phyloP scores from a whole-genome alignment of 2,329 filamentous ascomycete genomes.

The Fusarium newnesense region DNA sequence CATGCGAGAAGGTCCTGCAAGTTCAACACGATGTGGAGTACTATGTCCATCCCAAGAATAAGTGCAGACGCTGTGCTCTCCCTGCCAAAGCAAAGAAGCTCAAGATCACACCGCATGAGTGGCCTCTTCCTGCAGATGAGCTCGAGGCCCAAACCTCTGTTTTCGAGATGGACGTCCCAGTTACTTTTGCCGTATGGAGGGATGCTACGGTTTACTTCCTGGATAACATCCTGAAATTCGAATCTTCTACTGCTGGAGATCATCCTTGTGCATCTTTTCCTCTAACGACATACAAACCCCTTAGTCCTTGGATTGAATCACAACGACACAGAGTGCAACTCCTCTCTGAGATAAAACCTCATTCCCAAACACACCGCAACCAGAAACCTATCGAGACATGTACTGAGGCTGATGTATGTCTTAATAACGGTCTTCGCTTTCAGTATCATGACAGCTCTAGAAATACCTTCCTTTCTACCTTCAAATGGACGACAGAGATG shows the following conservation, averaged over 20 bases:
- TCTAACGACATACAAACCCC: conserved; percentile 9
- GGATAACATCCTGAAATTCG: conserved; percentile 49
- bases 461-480: neutral
- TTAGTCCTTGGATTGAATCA: neutral
- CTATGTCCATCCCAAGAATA: conserved; percentile 2
- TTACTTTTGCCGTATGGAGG: conserved; percentile 58
- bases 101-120: conserved; percentile 63
- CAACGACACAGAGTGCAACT: conserved; percentile 22
- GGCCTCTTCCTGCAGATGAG: conserved; percentile 58
- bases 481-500: neutral
- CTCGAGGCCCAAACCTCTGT: conserved; percentile 57
- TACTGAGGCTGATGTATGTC: conserved; percentile 27
- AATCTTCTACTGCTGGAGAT: neutral
- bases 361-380: conserved; percentile 24
- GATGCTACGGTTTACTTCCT: conserved; percentile 58
- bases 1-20: neutral
- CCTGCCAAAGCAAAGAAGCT: conserved; percentile 49
- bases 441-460: conserved; percentile 24
- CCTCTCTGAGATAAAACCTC: conserved; percentile 31
- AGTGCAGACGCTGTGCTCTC: conserved; percentile 52
- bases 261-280: neutral
- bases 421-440: conserved; percentile 40
- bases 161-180: conserved; percentile 63
- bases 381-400: neutral
- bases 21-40: neutral